These are phyloP conservation scores for Trichosporon sp. DNA, from an alignment of 1,284 basidiomycete species.

Conservation along the genomic window DNA sequence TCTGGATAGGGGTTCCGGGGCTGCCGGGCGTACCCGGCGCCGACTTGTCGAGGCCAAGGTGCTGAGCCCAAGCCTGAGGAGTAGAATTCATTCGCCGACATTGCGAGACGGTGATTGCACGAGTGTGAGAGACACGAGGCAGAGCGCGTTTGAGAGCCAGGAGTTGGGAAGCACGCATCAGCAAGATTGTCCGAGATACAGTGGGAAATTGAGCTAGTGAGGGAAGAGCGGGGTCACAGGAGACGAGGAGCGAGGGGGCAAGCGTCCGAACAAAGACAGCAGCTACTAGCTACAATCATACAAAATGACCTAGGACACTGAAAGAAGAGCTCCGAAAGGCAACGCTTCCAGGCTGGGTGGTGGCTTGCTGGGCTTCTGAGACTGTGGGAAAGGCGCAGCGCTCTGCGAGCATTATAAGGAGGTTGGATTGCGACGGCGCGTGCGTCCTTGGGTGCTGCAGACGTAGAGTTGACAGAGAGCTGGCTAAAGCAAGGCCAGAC, in stretches of 20 bases:
- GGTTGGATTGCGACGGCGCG: not conserved
- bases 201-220: not conserved
- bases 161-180: slow-evolving; percentile 2
- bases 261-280: not conserved
- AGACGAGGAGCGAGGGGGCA: not conserved
- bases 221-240: not conserved
- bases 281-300: not conserved
- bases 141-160: not conserved
- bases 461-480: not conserved
- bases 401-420: not conserved
- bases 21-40: slow-evolving; percentile 29
- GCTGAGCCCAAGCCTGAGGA: slow-evolving; percentile 35
- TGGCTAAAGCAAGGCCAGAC: not conserved
- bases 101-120: not conserved
- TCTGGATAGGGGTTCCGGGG: slow-evolving; percentile 26
- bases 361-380: not conserved
- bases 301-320: not conserved
- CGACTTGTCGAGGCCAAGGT: slow-evolving; percentile 36
- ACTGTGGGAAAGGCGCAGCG: not conserved
- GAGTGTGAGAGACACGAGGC: not conserved
- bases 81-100: not conserved
- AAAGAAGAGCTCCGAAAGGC: not conserved
- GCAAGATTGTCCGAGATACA: not conserved
- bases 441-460: not conserved
- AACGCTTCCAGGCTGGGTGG: not conserved